These are phyloP conservation scores for Eucalyptus shirleyi DNA, from an alignment of 345 rosid genomes.

Conservation along the genomic window DNA sequence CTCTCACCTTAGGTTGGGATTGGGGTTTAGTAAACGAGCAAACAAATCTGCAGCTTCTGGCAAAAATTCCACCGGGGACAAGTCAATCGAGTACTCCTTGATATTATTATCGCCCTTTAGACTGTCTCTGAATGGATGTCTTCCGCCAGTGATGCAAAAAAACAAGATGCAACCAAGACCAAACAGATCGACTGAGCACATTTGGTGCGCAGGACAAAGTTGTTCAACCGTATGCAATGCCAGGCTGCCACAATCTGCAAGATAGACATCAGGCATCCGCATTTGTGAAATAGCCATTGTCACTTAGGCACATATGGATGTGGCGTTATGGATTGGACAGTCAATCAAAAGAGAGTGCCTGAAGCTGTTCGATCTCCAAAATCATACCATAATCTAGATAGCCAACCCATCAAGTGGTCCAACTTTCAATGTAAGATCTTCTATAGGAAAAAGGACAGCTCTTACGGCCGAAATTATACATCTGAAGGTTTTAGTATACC, in stretches of 20 bases:
- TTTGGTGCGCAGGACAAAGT: conserved; percentile 77
- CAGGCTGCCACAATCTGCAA: conserved; percentile 83
- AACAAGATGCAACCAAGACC: conserved; percentile 86
- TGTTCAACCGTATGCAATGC: conserved; percentile 98
- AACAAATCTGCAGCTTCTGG: conserved; percentile 80
- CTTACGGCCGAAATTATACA: background rate
- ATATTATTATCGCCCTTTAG: conserved; percentile 82
- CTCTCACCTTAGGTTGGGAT: conserved; percentile 61
- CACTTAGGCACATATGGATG: background rate
- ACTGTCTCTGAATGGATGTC: conserved; percentile 73
- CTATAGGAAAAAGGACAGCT: background rate
- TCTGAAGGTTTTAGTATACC: background rate
- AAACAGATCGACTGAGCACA: conserved; percentile 77
- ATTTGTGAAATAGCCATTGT: background rate
- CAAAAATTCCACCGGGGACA: conserved; percentile 42
- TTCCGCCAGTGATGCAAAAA: conserved; percentile 71
- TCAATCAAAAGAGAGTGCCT: background rate
- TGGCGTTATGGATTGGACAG: background rate
- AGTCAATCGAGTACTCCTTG: conserved; percentile 45
- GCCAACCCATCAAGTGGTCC: background rate
- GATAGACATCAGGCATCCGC: background rate
- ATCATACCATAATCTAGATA: background rate
- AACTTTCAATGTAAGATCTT: background rate
- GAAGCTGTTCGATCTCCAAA: background rate
- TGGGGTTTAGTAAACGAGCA: conserved; percentile 41